Evolutionary conservation across 345 rosid species (phyloP).

Genomic region (Ricinus communis): DNA sequence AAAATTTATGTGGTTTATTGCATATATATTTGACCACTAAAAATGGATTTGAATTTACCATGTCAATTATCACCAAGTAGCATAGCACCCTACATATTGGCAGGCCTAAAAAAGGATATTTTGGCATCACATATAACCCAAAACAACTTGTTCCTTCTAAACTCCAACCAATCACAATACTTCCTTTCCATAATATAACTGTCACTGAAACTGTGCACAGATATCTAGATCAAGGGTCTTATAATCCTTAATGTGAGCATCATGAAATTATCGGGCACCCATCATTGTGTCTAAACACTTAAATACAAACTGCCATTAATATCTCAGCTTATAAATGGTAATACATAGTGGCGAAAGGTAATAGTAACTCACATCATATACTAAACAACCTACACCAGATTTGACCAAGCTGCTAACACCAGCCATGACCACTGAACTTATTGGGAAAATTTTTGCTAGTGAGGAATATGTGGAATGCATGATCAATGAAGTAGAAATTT

Average conservation of each 20-base stretch:
- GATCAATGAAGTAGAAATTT: no score
- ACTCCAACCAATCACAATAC: no score
- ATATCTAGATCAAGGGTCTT: background rate
- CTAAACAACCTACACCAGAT: background rate
- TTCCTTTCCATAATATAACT: background rate
- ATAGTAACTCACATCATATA: background rate
- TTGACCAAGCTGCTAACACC: background rate
- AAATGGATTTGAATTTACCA: no score
- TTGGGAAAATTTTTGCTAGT: no score
- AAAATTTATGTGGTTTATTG: no score
- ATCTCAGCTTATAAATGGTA: background rate
- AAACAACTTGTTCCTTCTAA: background rate
- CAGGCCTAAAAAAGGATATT: background rate
- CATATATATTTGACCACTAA: no score
- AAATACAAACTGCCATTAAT: slow-evolving; percentile 1
- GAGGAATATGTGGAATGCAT: no score
- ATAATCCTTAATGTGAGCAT: background rate
- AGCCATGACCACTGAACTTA: no score
- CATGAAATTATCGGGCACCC: background rate
- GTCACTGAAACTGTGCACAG: background rate
- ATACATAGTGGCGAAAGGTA: background rate
- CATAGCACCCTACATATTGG: background rate
- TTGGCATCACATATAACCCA: background rate
- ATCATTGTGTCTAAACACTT: background rate
- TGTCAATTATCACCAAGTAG: background rate